These are phyloP conservation scores for Nothophoma quercina DNA, from an alignment of 2,329 filamentous ascomycete species.

Conservation along the genomic window DNA sequence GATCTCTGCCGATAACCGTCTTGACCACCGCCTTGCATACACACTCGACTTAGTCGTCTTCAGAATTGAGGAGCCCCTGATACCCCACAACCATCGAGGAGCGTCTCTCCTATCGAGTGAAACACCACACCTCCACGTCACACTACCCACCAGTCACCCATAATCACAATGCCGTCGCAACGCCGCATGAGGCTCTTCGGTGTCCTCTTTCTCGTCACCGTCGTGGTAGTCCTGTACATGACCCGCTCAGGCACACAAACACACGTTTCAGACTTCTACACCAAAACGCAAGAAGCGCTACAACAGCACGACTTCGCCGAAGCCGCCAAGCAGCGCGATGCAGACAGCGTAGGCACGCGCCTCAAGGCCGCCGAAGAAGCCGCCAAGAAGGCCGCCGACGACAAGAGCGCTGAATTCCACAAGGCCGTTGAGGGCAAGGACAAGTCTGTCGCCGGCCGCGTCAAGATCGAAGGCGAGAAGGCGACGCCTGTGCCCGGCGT, in stretches of 20 bases:
- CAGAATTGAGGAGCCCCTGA: not conserved
- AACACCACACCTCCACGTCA: conserved; percentile 7
- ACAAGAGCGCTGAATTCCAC: conserved; percentile 64
- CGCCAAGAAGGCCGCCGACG: conserved; percentile 72
- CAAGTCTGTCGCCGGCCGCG: conserved; percentile 62
- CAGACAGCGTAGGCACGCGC: conserved; percentile 65
- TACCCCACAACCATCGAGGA: not conserved
- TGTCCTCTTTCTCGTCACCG: conserved; percentile 68
- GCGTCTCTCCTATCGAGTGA: conserved; percentile 3
- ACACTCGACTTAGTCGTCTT: not conserved
- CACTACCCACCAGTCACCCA: conserved; percentile 4
- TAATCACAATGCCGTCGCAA: conserved; percentile 49
- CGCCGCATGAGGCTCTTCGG: conserved; percentile 74
- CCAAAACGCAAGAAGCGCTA: conserved; percentile 63
- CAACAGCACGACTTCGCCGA: conserved; percentile 47
- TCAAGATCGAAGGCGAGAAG: conserved; percentile 55
- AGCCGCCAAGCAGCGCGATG: conserved; percentile 56
- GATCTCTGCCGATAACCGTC: conserved; percentile 6
- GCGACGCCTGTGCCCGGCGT: conserved; percentile 49
- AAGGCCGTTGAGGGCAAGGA: conserved; percentile 50
- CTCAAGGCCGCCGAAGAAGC: conserved; percentile 73
- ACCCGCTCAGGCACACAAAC: conserved; percentile 66
- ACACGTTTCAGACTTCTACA: conserved; percentile 64
- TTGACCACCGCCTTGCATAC: conserved; percentile 17
- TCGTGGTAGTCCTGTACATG: conserved; percentile 77